These are phyloP conservation scores for Tulasnella sp. DNA, from an alignment of 768 basidiomycete species.

Conservation along the genomic window DNA sequence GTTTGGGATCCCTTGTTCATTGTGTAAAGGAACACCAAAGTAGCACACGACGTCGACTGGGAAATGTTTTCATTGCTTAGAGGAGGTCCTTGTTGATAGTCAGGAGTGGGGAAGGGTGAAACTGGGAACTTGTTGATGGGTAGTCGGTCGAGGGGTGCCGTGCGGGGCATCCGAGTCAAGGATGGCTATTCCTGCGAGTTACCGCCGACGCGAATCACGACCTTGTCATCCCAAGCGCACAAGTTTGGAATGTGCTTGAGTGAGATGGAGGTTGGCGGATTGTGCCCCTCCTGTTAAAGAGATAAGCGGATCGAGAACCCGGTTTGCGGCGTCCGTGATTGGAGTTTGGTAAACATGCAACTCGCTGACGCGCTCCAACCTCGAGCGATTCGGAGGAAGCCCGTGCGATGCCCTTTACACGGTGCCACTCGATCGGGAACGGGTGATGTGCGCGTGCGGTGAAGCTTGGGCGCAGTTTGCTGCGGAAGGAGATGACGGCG, in stretches of 20 bases:
- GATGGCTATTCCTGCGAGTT: constrained; percentile 71
- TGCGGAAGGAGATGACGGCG: too few species aligned
- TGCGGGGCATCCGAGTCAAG: constrained; percentile 45
- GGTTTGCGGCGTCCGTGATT: constrained; percentile 24
- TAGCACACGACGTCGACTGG: constrained; percentile 37
- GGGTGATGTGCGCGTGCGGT: too few species aligned
- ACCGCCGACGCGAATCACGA: constrained; percentile 67
- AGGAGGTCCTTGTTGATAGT: constrained; percentile 41
- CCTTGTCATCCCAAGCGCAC: constrained; percentile 54
- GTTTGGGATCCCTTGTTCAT: neutral
- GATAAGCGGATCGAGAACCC: too few species aligned
- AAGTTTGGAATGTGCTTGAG: constrained; percentile 76
- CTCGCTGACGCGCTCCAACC: constrained; percentile 58
- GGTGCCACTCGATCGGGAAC: too few species aligned
- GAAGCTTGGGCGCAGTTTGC: too few species aligned
- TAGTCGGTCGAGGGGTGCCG: constrained; percentile 40
- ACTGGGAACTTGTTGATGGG: constrained; percentile 34
- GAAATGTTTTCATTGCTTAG: constrained; percentile 39
- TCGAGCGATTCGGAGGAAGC: too few species aligned
- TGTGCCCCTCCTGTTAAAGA: constrained; percentile 30
- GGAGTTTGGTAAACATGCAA: constrained; percentile 29
- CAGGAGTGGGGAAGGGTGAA: constrained; percentile 44
- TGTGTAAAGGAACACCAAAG: constrained; percentile 37
- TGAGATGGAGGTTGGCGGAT: constrained; percentile 59
- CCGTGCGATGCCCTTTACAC: too few species aligned